Base-by-base conservation (phyloP, 2,329 filamentous ascomycete genomes). In the Massarina eburnea region DNA sequence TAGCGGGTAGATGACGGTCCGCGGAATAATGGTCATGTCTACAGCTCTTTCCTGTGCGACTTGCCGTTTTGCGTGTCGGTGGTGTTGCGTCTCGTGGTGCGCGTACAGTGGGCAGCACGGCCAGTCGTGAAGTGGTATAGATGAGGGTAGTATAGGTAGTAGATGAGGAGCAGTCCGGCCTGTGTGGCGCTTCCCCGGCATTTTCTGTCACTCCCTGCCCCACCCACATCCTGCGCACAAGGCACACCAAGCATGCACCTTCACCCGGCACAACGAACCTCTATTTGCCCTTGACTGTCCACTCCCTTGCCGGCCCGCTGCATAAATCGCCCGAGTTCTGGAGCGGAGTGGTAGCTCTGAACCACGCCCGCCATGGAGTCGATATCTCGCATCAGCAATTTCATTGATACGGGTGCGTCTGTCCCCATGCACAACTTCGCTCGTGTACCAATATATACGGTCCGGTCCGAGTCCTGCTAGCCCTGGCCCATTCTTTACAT, bases 361-460 rank as follows among this genome's bases (percentile, higher is more conserved):
- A 40, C 49, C 46, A 49, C 49, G 48, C 32, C 48, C 34, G 57
- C 54, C 48, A 99, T 99, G 94, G 94, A 99, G 81, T 95, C 92
- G 18, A 91, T 97, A 68, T 91, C 92, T 55, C 83, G 89, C 65
- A 95, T 99, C 72, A 95, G 91, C 59, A 89, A 84, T 70, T 83
- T 97, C 74, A 85, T 99, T 71, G 94, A 97, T 78, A 94, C 88
- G 74, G 91, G 92, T 95, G 80, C 64, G 81, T 60, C 24, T 9
- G 30, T 39, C 47, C 41, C 12, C 38, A 40, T 45, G 24, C 46
- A 46, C 38, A 46, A 41, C 7, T 34, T n/a, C 17, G 43, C 33
- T 33, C 35, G 6, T 29, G 37, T 24, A 18, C 15, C 15, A 14
- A 9, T 38, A 8, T 15, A 17, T 2, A 27, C 37, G 21, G 37